Evolutionary conservation across 106 monocot species (phyloP).

Genomic region (Iris macrosiphon): DNA sequence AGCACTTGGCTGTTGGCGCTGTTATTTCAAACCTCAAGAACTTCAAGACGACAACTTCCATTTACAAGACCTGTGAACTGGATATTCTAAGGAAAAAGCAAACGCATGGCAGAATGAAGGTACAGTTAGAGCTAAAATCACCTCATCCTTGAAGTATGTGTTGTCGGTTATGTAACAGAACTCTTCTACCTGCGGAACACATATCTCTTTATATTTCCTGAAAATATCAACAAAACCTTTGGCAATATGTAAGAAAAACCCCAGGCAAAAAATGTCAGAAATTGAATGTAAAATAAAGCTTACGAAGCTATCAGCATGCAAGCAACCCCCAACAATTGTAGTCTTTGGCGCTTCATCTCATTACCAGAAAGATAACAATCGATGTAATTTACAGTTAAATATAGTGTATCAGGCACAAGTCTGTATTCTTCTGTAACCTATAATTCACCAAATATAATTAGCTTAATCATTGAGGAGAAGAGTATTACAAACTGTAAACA

Average conservation of each 20-base stretch:
- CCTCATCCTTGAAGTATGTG: slow-evolving; percentile 85
- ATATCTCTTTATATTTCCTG: slow-evolving; percentile 93
- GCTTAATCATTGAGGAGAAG: background rate
- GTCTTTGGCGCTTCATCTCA: slow-evolving; percentile 56
- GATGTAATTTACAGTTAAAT: slow-evolving; percentile 76
- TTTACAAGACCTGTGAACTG: slow-evolving; percentile 54
- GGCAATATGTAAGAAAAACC: background rate
- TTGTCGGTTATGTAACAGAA: slow-evolving; percentile 89
- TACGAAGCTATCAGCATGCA: slow-evolving; percentile 92
- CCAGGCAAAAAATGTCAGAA: background rate
- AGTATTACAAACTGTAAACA: background rate
- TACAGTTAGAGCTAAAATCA: no score
- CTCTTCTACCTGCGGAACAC: slow-evolving; percentile 88
- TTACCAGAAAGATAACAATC: slow-evolving; percentile 83
- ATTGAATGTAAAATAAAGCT: slow-evolving; percentile 1
- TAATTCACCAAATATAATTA: background rate
- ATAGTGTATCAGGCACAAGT: slow-evolving; percentile 71
- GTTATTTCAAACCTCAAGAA: slow-evolving; percentile 88
- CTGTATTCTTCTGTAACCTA: slow-evolving; percentile 88
- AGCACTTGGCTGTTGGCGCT: slow-evolving; percentile 67
- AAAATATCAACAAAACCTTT: background rate
- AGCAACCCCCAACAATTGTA: slow-evolving; percentile 77
- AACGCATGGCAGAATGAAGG: background rate
- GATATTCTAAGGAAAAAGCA: background rate
- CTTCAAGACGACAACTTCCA: slow-evolving; percentile 81